Percentiles rank a stretch among this genome's conserved stretches.
Conservation (phyloP, 768 basidiomycete species). For the Hemileccinum impolitum region DNA sequence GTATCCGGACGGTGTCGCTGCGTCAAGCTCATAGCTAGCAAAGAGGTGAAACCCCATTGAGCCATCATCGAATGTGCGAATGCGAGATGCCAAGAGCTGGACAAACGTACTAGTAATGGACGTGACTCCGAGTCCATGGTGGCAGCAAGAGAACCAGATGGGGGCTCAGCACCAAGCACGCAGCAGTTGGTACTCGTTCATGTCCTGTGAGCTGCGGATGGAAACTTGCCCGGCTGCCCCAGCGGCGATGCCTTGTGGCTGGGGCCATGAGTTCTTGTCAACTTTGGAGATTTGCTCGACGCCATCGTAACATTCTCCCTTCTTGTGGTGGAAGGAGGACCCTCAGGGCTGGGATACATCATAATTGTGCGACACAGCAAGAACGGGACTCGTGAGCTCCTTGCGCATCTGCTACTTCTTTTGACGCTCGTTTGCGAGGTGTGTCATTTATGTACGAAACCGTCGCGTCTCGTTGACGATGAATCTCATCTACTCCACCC, state of each 20-base stretch:
- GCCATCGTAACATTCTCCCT: neutral
- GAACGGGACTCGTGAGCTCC: neutral
- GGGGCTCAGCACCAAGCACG: neutral
- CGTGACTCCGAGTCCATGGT: no score
- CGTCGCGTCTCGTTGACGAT: no score
- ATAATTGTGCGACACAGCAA: constrained; percentile 1
- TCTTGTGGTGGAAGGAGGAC: neutral
- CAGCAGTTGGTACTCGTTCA: neutral
- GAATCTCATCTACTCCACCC: no score
- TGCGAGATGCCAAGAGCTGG: neutral
- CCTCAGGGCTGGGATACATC: neutral
- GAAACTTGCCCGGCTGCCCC: no score
- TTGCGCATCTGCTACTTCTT: neutral
- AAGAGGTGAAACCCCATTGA: neutral
- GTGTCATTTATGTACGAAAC: no score
- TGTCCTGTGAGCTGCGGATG: no score
- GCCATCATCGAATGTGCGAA: neutral
- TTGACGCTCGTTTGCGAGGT: no score
- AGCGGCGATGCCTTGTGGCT: neutral
- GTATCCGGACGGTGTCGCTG: neutral
- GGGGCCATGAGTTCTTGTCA: neutral
- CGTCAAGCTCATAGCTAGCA: neutral
- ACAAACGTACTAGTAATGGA: neutral
- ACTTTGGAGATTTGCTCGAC: neutral
- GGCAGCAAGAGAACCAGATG: neutral